These are phyloP conservation scores for Saccharomyces hybrid DNA, from an alignment of 1,139 yeast species.

Conservation along the genomic window DNA sequence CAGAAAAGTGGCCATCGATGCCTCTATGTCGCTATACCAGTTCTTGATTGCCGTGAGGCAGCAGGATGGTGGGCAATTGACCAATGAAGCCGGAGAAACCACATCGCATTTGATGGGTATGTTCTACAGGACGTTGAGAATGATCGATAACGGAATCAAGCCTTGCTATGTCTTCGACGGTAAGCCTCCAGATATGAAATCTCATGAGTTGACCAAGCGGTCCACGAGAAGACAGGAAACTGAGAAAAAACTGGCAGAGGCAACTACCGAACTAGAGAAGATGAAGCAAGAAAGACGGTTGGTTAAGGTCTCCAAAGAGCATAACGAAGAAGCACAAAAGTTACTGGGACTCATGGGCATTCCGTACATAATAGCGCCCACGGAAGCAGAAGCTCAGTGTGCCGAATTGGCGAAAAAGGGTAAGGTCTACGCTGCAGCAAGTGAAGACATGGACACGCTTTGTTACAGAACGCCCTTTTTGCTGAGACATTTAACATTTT, in stretches of 20 bases:
- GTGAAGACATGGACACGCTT: conserved; percentile 97
- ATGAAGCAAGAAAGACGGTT: conserved; percentile 84
- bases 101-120: conserved; percentile 94
- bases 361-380: conserved; percentile 87
- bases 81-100: conserved; percentile 84
- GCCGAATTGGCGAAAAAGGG: conserved; percentile 86
- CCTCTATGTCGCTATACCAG: conserved; percentile 88
- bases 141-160: conserved; percentile 85
- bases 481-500: conserved; percentile 81
- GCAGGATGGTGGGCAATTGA: conserved; percentile 89
- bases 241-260: conserved; percentile 45
- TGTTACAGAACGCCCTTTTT: conserved; percentile 83
- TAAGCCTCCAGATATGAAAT: conserved; percentile 76
- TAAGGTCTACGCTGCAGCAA: conserved; percentile 92
- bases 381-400: conserved; percentile 98
- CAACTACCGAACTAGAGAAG: conserved; percentile 50
- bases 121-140: conserved; percentile 82
- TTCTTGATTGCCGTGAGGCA: conserved; percentile 93
- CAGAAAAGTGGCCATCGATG: conserved; percentile 83
- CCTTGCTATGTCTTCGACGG: conserved; percentile 97
- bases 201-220: conserved; percentile 88
- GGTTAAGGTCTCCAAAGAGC: conserved; percentile 80
- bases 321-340: conserved; percentile 86
- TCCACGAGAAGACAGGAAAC: conserved; percentile 78
- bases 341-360: conserved; percentile 84